Evolutionary conservation across 1,284 basidiomycete genomes (phyloP).

Genomic region (Inonotus obliquus): DNA sequence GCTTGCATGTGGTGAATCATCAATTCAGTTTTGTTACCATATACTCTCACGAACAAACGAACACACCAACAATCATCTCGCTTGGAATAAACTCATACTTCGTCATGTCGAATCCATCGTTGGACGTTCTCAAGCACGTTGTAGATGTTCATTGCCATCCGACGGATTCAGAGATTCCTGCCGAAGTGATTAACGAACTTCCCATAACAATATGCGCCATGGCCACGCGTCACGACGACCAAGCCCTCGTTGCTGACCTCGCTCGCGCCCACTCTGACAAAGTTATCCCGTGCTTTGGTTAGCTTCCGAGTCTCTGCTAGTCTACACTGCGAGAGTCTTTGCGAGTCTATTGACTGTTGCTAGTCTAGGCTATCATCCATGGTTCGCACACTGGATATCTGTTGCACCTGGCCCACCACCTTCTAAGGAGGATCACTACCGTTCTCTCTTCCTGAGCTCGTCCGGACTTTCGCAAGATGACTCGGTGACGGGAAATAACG

Average conservation of each 20-base stretch:
- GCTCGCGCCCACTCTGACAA: conserved; percentile 55
- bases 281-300: conserved; percentile 74
- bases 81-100: background rate
- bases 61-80: conserved; percentile 8
- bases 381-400: conserved; percentile 74
- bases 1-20: background rate
- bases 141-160: conserved; percentile 81
- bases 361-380: conserved; percentile 71
- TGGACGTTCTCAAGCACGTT: conserved; percentile 53
- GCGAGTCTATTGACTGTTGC: conserved; percentile 15
- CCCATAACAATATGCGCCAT: conserved; percentile 69
- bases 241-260: conserved; percentile 55
- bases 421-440: conserved; percentile 63
- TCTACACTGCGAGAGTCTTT: background rate
- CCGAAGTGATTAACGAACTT: conserved; percentile 44
- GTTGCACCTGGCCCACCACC: conserved; percentile 31
- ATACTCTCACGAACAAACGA: background rate
- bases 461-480: conserved; percentile 20
- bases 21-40: background rate
- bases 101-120: conserved; percentile 22
- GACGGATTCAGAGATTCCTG: conserved; percentile 54
- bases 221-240: conserved; percentile 61
- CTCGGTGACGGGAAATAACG: conserved; percentile 6
- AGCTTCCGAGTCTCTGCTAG: conserved; percentile 24
- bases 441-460: conserved; percentile 45